These are phyloP conservation scores for Gracilaria gracilis DNA, from an alignment of 23 red algal species.

Conservation along the genomic window DNA sequence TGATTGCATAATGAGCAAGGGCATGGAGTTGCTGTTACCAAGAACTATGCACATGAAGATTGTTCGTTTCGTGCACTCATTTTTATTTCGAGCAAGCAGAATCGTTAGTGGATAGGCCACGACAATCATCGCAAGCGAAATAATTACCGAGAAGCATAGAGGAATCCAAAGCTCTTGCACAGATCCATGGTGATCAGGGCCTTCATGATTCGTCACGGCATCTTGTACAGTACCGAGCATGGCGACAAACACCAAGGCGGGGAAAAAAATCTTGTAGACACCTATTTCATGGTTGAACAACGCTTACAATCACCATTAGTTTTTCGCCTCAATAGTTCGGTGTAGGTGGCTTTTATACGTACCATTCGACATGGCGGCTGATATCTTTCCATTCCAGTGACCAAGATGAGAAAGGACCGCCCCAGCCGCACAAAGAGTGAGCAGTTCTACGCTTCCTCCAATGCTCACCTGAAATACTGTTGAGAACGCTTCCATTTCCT, in stretches of 20 bases:
- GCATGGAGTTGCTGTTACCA: slow-evolving; percentile 31
- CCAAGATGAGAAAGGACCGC: slow-evolving; percentile 22
- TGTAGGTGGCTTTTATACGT: neutral
- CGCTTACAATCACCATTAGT: neutral
- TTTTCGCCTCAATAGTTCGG: neutral
- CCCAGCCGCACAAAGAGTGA: slow-evolving; percentile 10
- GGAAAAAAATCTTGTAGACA: slow-evolving; percentile 39
- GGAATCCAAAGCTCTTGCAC: slow-evolving; percentile 3
- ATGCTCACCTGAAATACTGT: slow-evolving; percentile 31
- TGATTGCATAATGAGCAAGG: slow-evolving; percentile 26
- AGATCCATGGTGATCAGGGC: neutral
- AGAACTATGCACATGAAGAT: slow-evolving; percentile 49
- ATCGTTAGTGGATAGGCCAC: slow-evolving; percentile 3
- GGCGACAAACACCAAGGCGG: slow-evolving; percentile 21
- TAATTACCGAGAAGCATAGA: slow-evolving; percentile 24
- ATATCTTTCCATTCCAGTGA: slow-evolving; percentile 20
- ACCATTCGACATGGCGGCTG: slow-evolving; percentile 46
- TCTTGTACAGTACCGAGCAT: slow-evolving; percentile 37
- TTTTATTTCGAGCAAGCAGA: slow-evolving; percentile 27
- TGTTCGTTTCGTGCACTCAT: slow-evolving; percentile 26
- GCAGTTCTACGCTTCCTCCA: slow-evolving; percentile 49
- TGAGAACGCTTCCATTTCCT: slow-evolving; percentile 8
- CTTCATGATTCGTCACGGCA: neutral
- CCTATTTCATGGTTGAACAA: neutral
- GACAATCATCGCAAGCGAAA: slow-evolving; percentile 8